phyloP scores from a whole-genome alignment of 306 rosid species.

The Vigna reflexopilosa region DNA sequence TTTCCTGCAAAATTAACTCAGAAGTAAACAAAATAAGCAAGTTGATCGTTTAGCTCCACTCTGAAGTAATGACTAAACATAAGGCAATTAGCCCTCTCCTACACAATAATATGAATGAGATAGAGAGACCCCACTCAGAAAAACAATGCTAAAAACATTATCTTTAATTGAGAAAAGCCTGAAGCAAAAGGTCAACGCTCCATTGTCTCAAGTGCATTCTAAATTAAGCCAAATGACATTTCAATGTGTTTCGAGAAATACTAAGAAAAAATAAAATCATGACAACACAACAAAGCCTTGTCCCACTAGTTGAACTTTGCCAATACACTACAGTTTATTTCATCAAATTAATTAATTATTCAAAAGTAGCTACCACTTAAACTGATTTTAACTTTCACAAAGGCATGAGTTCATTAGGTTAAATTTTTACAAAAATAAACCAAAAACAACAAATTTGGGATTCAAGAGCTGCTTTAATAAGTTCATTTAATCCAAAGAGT shows the following conservation, averaged over 20 bases:
- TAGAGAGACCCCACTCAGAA: not conserved
- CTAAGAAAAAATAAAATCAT: not conserved
- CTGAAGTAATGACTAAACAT: not conserved
- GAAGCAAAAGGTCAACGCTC: not conserved
- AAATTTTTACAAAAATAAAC: not conserved
- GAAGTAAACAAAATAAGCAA: conserved; percentile 29
- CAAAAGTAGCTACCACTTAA: conserved; percentile 6
- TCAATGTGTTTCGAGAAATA: conserved; percentile 8
- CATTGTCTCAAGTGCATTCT: not conserved
- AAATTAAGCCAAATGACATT: conserved; percentile 6
- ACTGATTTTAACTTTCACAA: not conserved
- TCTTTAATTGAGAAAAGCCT: not conserved
- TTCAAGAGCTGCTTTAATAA: not conserved
- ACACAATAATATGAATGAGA: not conserved
- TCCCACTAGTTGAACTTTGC: not conserved
- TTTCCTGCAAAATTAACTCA: conserved; percentile 65
- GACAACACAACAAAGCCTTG: not conserved
- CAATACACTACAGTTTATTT: not conserved
- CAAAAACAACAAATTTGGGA: not conserved
- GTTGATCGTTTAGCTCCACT: not conserved
- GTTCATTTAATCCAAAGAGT: conserved; percentile 8
- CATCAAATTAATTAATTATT: not conserved
- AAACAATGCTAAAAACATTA: not conserved
- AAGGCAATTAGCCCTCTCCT: not conserved
- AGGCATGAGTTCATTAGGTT: not conserved